Base-by-base conservation (phyloP, 257 asterid genomes). In the Prunella vulgaris region DNA sequence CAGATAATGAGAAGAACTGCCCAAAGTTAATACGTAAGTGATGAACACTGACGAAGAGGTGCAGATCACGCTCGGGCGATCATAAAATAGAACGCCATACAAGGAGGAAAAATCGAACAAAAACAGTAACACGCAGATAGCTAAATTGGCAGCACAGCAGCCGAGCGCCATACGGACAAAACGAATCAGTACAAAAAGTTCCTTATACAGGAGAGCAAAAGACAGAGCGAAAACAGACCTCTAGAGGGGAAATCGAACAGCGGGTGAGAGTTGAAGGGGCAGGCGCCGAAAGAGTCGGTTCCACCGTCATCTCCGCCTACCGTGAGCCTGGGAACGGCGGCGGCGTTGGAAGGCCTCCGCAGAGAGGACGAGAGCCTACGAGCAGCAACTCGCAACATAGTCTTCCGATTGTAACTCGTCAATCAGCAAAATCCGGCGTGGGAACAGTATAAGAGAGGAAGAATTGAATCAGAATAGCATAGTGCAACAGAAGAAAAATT, bases 351-450 rank as follows among this genome's bases (percentile, higher is more conserved):
- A 12, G 79, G 76, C 76, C 80, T 60, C 72, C 77, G 32, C 28
- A 83, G 22, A 33, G 65, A 73, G 54, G 81, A 66, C 54, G 86
- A 81, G 3, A 81, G 73, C 89, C 84, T 82, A 74, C 85, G 81
- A 66, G 82, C 73, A 46, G 86, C 86, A 32, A 79, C 57, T 68
- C 87, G 74, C 53, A 86, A 69, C 92, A 81, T 85, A 68, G 15
- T 76, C 77, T 32, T 71, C 74, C 54, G 61, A 57, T 66, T 13
- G 12, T 13, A 58, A 9, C 14, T 44, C 6, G n/a, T 64, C 52
- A 40, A 64, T 8, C 56, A 25, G 15, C 49, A 70, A n/a, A n/a
- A 66, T 25, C 58, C 13, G 40, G 32, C 68, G 32, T 53, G 37
- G 8, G 46, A 35, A 35, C 8, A 42, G 51, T 42, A 42, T n/a